Conservation (phyloP, 495 filamentous ascomycete genomes). For the Xylaria venustula region DNA sequence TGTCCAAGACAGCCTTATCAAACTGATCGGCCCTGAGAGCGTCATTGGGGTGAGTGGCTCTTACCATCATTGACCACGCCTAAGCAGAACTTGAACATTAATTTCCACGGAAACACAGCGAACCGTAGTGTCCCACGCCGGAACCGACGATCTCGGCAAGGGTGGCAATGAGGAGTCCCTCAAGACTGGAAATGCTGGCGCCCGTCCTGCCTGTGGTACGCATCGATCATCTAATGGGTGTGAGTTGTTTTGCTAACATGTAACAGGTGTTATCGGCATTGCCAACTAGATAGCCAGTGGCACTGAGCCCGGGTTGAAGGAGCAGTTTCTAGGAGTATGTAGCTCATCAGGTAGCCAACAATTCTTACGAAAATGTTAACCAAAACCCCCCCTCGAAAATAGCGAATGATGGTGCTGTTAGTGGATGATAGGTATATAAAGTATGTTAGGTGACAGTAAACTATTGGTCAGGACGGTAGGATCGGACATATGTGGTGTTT, state of each 20-base stretch:
- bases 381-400: background rate
- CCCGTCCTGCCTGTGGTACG: constrained; percentile 88
- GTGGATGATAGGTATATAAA: no score
- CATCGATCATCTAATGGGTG: background rate
- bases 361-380: background rate
- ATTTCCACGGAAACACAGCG: constrained; percentile 54
- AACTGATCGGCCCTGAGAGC: constrained; percentile 93
- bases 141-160: constrained; percentile 93
- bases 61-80: background rate
- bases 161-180: constrained; percentile 88
- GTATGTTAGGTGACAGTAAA: no score
- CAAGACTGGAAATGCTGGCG: constrained; percentile 95
- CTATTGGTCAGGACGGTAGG: no score
- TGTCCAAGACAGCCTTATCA: constrained; percentile 74
- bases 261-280: constrained; percentile 83
- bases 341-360: constrained; percentile 10
- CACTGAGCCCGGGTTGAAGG: constrained; percentile 3
- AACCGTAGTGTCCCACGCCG: constrained; percentile 90
- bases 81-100: background rate
- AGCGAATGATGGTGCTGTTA: background rate
- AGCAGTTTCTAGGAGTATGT: constrained; percentile 10
- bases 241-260: constrained; percentile 9
- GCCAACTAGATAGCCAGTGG: constrained; percentile 44
- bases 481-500: no score
- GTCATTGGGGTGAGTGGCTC: constrained; percentile 78